A percentile compares a stretch with the other conserved stretches of the same genome.
Conservation (phyloP, 2,329 filamentous ascomycete genomes). For the Epichloe sp. region DNA sequence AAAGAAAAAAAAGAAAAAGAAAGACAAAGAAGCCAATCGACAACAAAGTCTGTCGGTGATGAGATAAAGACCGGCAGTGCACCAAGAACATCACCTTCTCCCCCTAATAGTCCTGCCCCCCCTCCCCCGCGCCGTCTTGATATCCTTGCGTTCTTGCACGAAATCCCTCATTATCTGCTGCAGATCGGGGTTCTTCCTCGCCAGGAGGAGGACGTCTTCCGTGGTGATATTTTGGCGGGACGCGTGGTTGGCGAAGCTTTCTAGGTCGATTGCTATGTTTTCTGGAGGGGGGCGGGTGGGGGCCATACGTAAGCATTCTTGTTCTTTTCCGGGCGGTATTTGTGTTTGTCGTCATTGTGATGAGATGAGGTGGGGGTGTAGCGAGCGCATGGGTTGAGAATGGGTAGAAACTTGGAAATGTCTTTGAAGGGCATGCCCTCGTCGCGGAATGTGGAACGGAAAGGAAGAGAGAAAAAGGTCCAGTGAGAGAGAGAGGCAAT, state of each 20-base stretch:
- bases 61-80: too few species aligned
- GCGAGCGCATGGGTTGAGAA: too few species aligned
- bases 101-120: conserved; percentile 13
- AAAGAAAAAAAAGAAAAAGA: too few species aligned
- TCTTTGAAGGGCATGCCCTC: too few species aligned
- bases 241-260: conserved; percentile 57
- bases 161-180: conserved; percentile 60
- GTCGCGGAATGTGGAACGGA: too few species aligned
- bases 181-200: conserved; percentile 75
- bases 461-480: too few species aligned
- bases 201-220: conserved; percentile 78
- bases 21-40: too few species aligned
- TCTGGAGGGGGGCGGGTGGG: conserved; percentile 22
- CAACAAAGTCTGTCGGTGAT: too few species aligned
- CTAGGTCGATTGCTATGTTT: conserved; percentile 42
- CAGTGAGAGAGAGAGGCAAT: too few species aligned
- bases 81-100: background rate
- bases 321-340: background rate
- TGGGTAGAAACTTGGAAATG: too few species aligned
- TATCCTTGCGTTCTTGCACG: conserved; percentile 43
- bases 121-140: conserved; percentile 13
- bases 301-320: background rate
- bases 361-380: too few species aligned
- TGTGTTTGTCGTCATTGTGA: background rate
- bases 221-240: conserved; percentile 67